phyloP scores from a whole-genome alignment of 2,329 filamentous ascomycete genomes.

The Iodosphaeria phyllophila region DNA sequence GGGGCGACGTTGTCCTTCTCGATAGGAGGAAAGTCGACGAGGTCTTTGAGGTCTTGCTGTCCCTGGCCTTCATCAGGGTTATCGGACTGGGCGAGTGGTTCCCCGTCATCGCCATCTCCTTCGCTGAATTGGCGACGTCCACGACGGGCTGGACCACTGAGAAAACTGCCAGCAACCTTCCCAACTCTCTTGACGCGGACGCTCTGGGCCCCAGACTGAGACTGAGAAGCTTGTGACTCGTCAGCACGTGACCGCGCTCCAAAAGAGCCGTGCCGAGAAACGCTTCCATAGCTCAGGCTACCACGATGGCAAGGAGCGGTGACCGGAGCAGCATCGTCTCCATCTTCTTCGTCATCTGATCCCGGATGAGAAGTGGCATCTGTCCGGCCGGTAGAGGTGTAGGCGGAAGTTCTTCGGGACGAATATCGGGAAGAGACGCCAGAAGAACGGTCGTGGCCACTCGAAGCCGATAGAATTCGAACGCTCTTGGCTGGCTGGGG shows the following conservation, averaged over 20 bases:
- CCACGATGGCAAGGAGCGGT: conserved; percentile 28
- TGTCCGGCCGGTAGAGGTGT: no score
- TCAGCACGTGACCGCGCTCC: conserved; percentile 31
- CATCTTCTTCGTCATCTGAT: conserved; percentile 24
- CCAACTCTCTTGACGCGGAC: conserved; percentile 62
- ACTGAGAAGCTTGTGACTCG: conserved; percentile 47
- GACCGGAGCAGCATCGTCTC: conserved; percentile 29
- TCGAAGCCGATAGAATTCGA: conserved; percentile 31
- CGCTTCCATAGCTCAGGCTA: conserved; percentile 29
- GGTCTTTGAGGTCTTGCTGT: conserved; percentile 14
- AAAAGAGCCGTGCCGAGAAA: conserved; percentile 31
- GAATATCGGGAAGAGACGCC: conserved; percentile 15
- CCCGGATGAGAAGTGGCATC: conserved; percentile 15
- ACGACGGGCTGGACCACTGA: conserved; percentile 63
- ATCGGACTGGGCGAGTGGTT: conserved; percentile 18
- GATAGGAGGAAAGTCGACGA: no score
- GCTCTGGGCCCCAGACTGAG: no score
- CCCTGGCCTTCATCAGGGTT: conserved; percentile 24
- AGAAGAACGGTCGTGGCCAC: conserved; percentile 19
- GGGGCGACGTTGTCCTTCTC: conserved; percentile 18
- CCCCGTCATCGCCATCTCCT: conserved; percentile 37
- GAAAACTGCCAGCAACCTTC: conserved; percentile 56
- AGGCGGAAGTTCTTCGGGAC: no score
- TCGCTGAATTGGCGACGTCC: conserved; percentile 51
- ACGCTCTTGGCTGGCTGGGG: conserved; percentile 31